Percentiles rank a stretch among this genome's conserved stretches.
Conservation (phyloP, 352 stramenopile species). For the Phytophthora quininea region DNA sequence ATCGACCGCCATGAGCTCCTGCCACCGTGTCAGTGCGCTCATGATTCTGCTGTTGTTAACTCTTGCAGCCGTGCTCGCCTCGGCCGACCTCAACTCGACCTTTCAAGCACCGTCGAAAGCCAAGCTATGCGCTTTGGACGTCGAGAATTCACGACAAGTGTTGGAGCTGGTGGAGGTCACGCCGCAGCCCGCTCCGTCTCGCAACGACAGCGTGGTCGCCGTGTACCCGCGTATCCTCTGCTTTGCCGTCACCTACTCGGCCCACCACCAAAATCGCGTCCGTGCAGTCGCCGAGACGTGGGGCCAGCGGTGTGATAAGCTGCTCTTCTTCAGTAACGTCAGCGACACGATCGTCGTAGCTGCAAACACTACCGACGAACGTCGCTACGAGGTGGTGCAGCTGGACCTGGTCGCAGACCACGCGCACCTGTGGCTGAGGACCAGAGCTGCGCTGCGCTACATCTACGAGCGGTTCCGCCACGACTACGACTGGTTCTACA, state of each 20-base stretch:
- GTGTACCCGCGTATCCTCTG: constrained; percentile 70
- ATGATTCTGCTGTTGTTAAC: too few relatives aligned
- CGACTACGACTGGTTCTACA: constrained; percentile 88
- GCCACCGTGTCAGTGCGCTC: too few relatives aligned
- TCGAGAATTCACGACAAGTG: constrained; percentile 36
- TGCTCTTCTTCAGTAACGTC: constrained; percentile 85
- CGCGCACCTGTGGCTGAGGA: constrained; percentile 77
- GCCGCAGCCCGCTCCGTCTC: constrained; percentile 26
- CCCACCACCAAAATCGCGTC: constrained; percentile 56
- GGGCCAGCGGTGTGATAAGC: constrained; percentile 75
- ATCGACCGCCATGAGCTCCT: too few relatives aligned
- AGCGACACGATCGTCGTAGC: constrained; percentile 54
- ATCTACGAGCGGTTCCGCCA: constrained; percentile 67
- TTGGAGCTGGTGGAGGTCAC: constrained; percentile 50
- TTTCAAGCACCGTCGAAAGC: constrained; percentile 32
- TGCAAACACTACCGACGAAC: constrained; percentile 22
- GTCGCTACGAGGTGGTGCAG: constrained; percentile 54
- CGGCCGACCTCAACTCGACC: background rate
- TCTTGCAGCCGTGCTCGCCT: too few relatives aligned
- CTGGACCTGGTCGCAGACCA: constrained; percentile 72
- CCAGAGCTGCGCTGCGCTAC: constrained; percentile 68
- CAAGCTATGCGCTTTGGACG: constrained; percentile 53
- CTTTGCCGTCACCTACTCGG: constrained; percentile 75
- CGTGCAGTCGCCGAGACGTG: constrained; percentile 77
- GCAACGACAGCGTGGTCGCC: background rate